Base-by-base conservation (phyloP, 768 basidiomycete species). In the Rhodotorula kratochvilovae region DNA sequence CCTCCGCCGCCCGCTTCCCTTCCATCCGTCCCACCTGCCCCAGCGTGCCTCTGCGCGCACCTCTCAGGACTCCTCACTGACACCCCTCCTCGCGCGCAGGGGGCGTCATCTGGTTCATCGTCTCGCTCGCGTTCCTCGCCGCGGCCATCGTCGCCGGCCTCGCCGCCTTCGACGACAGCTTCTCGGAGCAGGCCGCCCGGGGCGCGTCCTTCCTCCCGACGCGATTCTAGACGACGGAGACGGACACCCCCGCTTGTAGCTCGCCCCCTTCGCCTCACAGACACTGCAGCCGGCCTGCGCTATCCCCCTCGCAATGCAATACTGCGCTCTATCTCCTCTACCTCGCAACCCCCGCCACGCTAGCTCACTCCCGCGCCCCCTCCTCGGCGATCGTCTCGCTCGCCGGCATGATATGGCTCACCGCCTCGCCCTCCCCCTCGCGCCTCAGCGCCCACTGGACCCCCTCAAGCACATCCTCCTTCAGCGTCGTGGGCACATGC, bases 81-180 rank as follows among this genome's bases (percentile, higher is more conserved):
- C 29, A 15, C 13, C 19, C 15, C 15, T 48, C 55, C 3, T 43
- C 48, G 5, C 53, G 43, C 1, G 63, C 61, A 59, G 92, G 91
- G 91, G 92, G 92, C 45, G 86, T 92, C 63, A 2, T 62, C 8
- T 51, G 61, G 46, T 85, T 92, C 48, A 80, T 93, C 74, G 79
- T 87, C 42, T 88, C 90, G 0, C 84, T 90, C 65, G 71, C 84
- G 15, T 92, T 89, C 82, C 91, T 94, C 76, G 87, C 85, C 13
- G 80, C 85, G 5, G 91, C 90, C 0, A 80, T 94, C 62, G 81
- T 94, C 31, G 70, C 66, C n/a, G 76, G 76, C 3, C 73, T 76
- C 29, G 76, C 73, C 12, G 73, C 63, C 1, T 76, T 76, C 71
- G 70, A 72, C 51, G 61, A 76, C 19, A 42, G 45, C 8, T 71